Base-by-base conservation (phyloP, 768 basidiomycete genomes). In the Ephemerocybe angulata region DNA sequence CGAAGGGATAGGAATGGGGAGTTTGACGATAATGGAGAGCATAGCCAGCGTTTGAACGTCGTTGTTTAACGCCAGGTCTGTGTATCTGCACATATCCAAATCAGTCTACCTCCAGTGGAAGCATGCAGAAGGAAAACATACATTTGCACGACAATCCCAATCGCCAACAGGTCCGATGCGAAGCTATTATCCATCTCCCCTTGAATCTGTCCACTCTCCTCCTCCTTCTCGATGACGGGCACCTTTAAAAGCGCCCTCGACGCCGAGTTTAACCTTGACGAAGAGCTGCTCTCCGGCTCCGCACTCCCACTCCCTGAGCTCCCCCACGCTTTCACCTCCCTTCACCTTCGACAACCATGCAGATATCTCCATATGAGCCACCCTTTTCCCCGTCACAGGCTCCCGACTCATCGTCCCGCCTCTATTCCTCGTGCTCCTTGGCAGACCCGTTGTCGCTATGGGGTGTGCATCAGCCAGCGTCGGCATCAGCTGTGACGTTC, bases 21-120 rank as follows among this genome's bases (percentile, higher is more conserved):
- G 30, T 35, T 54, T 37, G 29, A 92, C 69, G n/a, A 90, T 67
- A 46, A 82, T 72, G 0, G 88, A 76, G 3, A 90, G 57, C 82
- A 93, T 90, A 0, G 88, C 89, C 15, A 93, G 74, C 84, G 90
- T 85, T 62, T 93, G 90, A 1, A 92, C 66, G 61, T 93, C 89
- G 62, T 82, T 89, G 31, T 71, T 74, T 48, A 68, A 71, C 4
- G 69, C 67, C 31, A 77, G 66, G 53, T 78, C 70, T 4, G 60
- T 48, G 59, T 79, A 78, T 28, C 79, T 81, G n/a, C n/a, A n/a
- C n/a, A 47, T 15, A 10, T 24, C 19, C 6, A 30, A 28, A 41
- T 56, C 52, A 56, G 49, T 42, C 21, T 49, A 28, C 10, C 10
- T 3, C 24, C 31, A 19, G 50, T 57, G 7, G 58, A 57, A 21